Evolutionary conservation across 257 asterid genomes (phyloP).

Genomic region (Jacaranda copaia): DNA sequence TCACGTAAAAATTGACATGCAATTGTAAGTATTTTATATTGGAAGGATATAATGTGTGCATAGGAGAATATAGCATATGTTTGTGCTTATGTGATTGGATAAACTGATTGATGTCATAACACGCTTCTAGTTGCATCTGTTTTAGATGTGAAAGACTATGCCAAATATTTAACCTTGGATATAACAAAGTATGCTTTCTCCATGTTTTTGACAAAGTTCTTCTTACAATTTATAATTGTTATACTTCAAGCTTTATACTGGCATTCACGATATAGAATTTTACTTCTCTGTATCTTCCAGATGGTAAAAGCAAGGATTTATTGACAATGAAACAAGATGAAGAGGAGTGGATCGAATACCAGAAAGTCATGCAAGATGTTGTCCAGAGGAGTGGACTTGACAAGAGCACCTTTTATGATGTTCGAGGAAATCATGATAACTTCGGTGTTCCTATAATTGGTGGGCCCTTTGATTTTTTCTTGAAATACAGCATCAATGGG

Average conservation of each 20-base stretch:
- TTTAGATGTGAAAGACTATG: conserved; percentile 12
- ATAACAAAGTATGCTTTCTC: not conserved
- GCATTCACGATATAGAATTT: not conserved
- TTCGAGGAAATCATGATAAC: conserved; percentile 94
- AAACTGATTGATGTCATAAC: conserved; percentile 9
- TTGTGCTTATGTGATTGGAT: conserved; percentile 8
- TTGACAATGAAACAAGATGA: conserved; percentile 81
- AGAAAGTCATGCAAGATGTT: conserved; percentile 74
- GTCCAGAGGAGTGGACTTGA: conserved; percentile 77
- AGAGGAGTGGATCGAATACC: conserved; percentile 90
- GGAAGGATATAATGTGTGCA: too few relatives aligned
- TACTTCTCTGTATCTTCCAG: conserved; percentile 46
- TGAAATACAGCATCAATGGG: conserved; percentile 73
- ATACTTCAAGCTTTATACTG: conserved; percentile 24
- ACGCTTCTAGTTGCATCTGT: conserved; percentile 9
- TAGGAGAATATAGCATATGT: too few relatives aligned
- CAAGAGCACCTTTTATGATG: conserved; percentile 69
- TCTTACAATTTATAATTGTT: not conserved
- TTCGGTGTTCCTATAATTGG: conserved; percentile 81
- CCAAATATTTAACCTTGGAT: not conserved
- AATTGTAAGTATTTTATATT: too few relatives aligned
- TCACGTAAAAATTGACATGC: too few relatives aligned
- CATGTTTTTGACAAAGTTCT: not conserved
- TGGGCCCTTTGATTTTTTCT: conserved; percentile 77
- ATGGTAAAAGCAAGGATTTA: conserved; percentile 96